Base-by-base conservation (phyloP, 768 basidiomycete species). In the Saitozyma podzolica region DNA sequence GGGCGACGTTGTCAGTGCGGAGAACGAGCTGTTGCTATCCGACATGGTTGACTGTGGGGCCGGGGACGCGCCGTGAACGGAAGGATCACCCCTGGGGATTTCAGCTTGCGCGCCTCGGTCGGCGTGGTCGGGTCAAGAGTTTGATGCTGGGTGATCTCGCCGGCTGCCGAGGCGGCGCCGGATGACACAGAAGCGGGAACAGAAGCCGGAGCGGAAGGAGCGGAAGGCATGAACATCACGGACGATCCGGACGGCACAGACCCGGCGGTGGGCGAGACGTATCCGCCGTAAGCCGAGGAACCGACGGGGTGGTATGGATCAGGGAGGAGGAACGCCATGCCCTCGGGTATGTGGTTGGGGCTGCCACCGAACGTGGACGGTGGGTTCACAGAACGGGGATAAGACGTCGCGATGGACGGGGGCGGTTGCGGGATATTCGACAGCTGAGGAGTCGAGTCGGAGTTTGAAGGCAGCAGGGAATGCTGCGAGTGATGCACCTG, bases 361-460 rank as follows among this genome's bases (percentile, higher is more conserved):
- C 45, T 47, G 11, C 45, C 45, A 17, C n/a, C n/a, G 6, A 13
- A 11, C 3, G 13, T 47, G 45, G 13, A 11, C 3, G 45, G 13
- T 11, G 13, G 11, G 45, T 47, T 13, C 45, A 17, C 45, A 1
- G 57, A 63, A 6, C 29, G 54, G 14, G 54, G 50, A 41, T 63
- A 59, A 3, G 62, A 63, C 43, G 56, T 52, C 14, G 42, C 57
- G 37, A 9, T 61, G 13, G 58, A 56, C 14, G 59, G 40, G 19
- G 64, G 59, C 14, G 64, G 64, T 11, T 54, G 59, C 6, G 59
- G 59, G 11, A 54, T 39, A 54, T 7, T 16, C 3, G 51, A 49
- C 17, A 63, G 42, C 20, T 9, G 17, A 40, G 48, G n/a, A 41
- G 37, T 40, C 40, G 20, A 20, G 37, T 16, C 57, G 13, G 54